phyloP scores from a whole-genome alignment of 495 filamentous ascomycete species.

The Penicillium crystallinum region DNA sequence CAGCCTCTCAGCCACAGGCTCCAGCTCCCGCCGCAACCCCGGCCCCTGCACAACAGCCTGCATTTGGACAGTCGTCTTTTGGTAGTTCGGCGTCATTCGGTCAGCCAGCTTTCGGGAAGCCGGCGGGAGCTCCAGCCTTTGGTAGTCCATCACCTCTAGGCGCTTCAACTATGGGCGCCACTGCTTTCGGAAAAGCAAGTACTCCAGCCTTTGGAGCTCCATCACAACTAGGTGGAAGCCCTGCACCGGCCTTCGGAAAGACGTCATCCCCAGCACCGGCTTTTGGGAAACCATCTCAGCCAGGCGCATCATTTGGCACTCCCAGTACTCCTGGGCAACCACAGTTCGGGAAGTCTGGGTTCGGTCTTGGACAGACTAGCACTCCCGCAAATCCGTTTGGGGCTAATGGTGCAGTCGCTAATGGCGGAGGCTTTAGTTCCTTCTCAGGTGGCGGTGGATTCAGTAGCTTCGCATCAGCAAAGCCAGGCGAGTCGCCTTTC shows the following conservation, averaged over 20 bases:
- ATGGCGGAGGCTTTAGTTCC: constrained; percentile 36
- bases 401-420: constrained; percentile 16
- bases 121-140: constrained; percentile 29
- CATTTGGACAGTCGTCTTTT: constrained; percentile 41
- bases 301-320: constrained; percentile 25
- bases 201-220: constrained; percentile 22
- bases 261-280: constrained; percentile 32
- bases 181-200: constrained; percentile 33
- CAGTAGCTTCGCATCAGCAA: constrained; percentile 27
- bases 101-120: constrained; percentile 26
- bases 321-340: constrained; percentile 26
- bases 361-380: constrained; percentile 46
- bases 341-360: constrained; percentile 37
- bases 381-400: constrained; percentile 29
- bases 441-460: constrained; percentile 32
- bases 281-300: constrained; percentile 32
- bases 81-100: constrained; percentile 36
- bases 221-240: constrained; percentile 20
- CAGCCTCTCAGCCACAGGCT: constrained; percentile 15
- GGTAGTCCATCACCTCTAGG: constrained; percentile 33
- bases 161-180: constrained; percentile 27
- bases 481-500: constrained; percentile 28
- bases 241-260: constrained; percentile 46
- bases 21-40: constrained; percentile 19
- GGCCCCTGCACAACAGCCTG: constrained; percentile 22